These are phyloP conservation scores for Yamadazyma sp. DNA, from an alignment of 1,139 yeast genomes.

Conservation along the genomic window DNA sequence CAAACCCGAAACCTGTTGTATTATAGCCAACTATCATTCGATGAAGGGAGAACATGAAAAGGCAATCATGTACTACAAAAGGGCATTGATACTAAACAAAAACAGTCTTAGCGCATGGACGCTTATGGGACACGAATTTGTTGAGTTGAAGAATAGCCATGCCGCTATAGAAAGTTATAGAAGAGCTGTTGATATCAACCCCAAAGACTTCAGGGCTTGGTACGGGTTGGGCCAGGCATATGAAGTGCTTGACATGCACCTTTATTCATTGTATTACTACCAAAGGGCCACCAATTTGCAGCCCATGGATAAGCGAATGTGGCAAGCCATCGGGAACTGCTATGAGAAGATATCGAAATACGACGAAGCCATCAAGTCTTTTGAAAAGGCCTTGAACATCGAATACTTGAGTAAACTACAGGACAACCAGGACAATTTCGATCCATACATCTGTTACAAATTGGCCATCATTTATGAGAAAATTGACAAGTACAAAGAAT, in stretches of 20 bases:
- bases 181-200: slow-evolving; percentile 86
- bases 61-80: slow-evolving; percentile 87
- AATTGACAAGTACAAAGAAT: slow-evolving; percentile 50
- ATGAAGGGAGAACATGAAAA: slow-evolving; percentile 91
- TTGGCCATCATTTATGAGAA: slow-evolving; percentile 70
- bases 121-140: slow-evolving; percentile 97
- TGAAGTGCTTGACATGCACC: slow-evolving; percentile 93
- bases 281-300: slow-evolving; percentile 88
- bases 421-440: slow-evolving; percentile 21
- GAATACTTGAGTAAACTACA: slow-evolving; percentile 28
- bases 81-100: slow-evolving; percentile 82
- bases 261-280: slow-evolving; percentile 88
- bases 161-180: slow-evolving; percentile 97
- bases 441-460: slow-evolving; percentile 59
- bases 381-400: slow-evolving; percentile 55
- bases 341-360: slow-evolving; percentile 75
- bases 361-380: slow-evolving; percentile 63
- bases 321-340: slow-evolving; percentile 94
- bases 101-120: slow-evolving; percentile 95
- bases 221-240: slow-evolving; percentile 98
- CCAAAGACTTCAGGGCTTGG: slow-evolving; percentile 95
- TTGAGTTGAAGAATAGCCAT: slow-evolving; percentile 91
- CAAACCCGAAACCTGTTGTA: slow-evolving; percentile 93
- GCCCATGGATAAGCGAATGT: slow-evolving; percentile 90
- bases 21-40: slow-evolving; percentile 90